Evolutionary conservation across 2,329 filamentous ascomycete genomes (phyloP).

Genomic region (Rugonectria rugulosa): DNA sequence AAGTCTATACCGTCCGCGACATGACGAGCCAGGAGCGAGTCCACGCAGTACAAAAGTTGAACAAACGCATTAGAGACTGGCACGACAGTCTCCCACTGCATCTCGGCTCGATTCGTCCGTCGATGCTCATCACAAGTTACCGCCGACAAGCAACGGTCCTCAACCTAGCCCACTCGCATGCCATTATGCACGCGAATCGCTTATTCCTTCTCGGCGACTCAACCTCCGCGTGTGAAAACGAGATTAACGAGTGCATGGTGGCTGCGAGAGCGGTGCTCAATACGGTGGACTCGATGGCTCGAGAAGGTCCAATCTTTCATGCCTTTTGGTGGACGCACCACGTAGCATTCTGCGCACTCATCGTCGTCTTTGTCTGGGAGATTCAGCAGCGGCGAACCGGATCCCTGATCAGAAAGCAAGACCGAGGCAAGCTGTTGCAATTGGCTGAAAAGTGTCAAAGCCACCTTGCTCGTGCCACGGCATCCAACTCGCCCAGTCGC

Average conservation of each 20-base stretch:
- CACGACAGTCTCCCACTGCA: conserved; percentile 50
- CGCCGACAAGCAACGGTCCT: conserved; percentile 60
- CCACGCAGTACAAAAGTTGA: conserved; percentile 47
- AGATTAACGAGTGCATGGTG: conserved; percentile 52
- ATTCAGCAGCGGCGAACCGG: conserved; percentile 35
- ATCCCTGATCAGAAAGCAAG: conserved; percentile 12
- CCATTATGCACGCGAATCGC: conserved; percentile 63
- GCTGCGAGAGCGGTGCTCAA: conserved; percentile 46
- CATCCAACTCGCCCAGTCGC: conserved; percentile 30
- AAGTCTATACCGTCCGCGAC: conserved; percentile 49
- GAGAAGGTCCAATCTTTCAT: conserved; percentile 50
- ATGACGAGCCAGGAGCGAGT: conserved; percentile 47
- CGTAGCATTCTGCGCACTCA: conserved; percentile 61
- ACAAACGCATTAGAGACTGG: conserved; percentile 50
- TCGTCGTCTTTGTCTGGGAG: conserved; percentile 62
- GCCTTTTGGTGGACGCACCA: conserved; percentile 64
- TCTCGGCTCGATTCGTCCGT: conserved; percentile 52
- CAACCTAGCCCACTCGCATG: conserved; percentile 62
- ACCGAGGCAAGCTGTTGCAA: conserved; percentile 29
- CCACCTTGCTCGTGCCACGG: conserved; percentile 26
- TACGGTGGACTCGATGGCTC: conserved; percentile 51
- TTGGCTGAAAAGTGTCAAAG: conserved; percentile 36
- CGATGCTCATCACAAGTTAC: conserved; percentile 54
- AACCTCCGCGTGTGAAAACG: conserved; percentile 7
- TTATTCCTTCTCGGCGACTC: conserved; percentile 56